These are phyloP conservation scores for Pseudocercospora musae DNA, from an alignment of 2,329 filamentous ascomycete genomes.

Conservation along the genomic window DNA sequence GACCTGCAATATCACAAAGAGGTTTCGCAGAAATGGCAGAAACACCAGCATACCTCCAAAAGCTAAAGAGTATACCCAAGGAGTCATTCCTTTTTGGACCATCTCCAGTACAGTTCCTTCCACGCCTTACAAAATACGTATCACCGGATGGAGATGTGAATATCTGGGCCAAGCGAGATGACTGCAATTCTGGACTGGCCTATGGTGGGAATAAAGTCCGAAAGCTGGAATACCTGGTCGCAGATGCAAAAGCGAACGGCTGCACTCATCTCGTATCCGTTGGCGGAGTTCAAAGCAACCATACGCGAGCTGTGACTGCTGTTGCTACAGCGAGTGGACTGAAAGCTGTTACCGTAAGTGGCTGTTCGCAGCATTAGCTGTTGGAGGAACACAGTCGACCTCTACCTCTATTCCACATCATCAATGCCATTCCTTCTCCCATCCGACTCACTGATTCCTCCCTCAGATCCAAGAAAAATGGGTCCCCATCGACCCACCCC, in stretches of 20 bases:
- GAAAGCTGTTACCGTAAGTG: constrained; percentile 28
- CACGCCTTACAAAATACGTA: constrained; percentile 61
- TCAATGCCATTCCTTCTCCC: background rate
- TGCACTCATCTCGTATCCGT: constrained; percentile 36
- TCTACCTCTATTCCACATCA: background rate
- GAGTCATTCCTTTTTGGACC: constrained; percentile 62
- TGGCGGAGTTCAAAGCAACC: constrained; percentile 39
- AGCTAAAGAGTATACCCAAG: constrained; percentile 51
- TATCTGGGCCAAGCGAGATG: constrained; percentile 69
- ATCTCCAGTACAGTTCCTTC: constrained; percentile 65
- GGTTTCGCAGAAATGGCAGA: background rate
- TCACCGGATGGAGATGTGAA: constrained; percentile 52
- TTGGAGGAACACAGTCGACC: background rate
- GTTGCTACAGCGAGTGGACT: constrained; percentile 35
- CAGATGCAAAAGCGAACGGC: constrained; percentile 32
- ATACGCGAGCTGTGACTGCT: constrained; percentile 38
- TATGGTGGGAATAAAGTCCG: constrained; percentile 40
- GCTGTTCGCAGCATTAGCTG: background rate
- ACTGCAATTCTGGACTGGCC: constrained; percentile 48
- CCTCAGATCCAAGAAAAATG: constrained; percentile 28
- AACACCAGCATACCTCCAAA: constrained; percentile 22
- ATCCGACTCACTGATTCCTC: background rate
- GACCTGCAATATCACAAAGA: background rate
- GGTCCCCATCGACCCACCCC: constrained; percentile 30
- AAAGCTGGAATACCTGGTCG: constrained; percentile 40